A percentile compares a stretch with the other conserved stretches of the same genome.
phyloP scores from a whole-genome alignment of 495 filamentous ascomycete genomes.

The Penicillium taxi region DNA sequence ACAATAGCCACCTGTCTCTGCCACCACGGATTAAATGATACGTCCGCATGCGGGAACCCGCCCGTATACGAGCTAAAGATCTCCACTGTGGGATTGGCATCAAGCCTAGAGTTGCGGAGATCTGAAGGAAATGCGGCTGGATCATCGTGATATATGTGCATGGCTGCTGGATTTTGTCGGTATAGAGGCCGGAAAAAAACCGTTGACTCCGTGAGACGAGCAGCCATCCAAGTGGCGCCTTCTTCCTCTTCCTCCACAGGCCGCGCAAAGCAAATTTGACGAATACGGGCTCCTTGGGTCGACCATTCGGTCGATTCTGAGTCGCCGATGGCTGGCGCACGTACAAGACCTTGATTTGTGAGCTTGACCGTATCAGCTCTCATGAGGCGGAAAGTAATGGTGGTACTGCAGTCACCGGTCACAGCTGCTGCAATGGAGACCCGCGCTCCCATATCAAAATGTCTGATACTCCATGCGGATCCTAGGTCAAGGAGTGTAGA shows the following conservation, averaged over 20 bases:
- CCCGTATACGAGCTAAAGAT: slow-evolving; percentile 48
- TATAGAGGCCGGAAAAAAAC: slow-evolving; percentile 53
- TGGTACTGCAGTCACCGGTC: slow-evolving; percentile 37
- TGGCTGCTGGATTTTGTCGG: slow-evolving; percentile 22
- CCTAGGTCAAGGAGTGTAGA: slow-evolving; percentile 39
- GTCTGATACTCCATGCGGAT: slow-evolving; percentile 27
- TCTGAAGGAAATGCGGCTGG: slow-evolving; percentile 5
- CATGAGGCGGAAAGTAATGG: slow-evolving; percentile 32
- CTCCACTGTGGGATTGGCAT: slow-evolving; percentile 52
- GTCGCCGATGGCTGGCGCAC: slow-evolving; percentile 26
- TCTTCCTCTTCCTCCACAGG: slow-evolving; percentile 28
- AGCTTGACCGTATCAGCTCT: slow-evolving; percentile 27
- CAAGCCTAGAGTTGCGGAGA: slow-evolving; percentile 44
- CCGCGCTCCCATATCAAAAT: slow-evolving; percentile 18
- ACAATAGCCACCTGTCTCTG: slow-evolving; percentile 62
- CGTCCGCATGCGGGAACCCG: slow-evolving; percentile 56
- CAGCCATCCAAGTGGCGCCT: slow-evolving; percentile 51
- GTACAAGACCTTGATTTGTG: slow-evolving; percentile 15
- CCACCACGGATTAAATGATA: slow-evolving; percentile 72
- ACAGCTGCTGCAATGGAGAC: slow-evolving; percentile 38
- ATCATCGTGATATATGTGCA: slow-evolving; percentile 18
- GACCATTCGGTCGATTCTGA: slow-evolving; percentile 48
- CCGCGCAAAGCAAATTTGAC: slow-evolving; percentile 57
- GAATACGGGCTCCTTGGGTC: slow-evolving; percentile 50
- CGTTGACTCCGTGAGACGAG: slow-evolving; percentile 50